Base-by-base conservation (phyloP, 768 basidiomycete species). In the Lactifluus pinguis region DNA sequence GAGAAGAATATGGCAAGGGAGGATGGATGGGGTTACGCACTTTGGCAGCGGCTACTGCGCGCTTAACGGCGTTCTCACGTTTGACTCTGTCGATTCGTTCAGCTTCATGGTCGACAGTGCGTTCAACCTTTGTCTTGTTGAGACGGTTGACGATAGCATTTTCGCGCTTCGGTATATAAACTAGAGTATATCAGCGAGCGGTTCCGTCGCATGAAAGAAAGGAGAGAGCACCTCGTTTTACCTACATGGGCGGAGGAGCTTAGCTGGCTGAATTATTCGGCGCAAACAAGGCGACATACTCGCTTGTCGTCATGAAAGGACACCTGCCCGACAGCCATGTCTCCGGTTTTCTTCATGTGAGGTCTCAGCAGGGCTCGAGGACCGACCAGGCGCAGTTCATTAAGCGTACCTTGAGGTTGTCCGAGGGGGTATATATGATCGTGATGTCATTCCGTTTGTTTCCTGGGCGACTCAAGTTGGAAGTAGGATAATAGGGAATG, bases 271-370 rank as follows among this genome's bases (percentile, higher is more conserved):
- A 39, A 30, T 39, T 15, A 30, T 44, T 53, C 47, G 45, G 53
- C 13, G 30, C 25, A 15, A 34, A 29, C 53, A 38, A 25, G 14
- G 17, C 25, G 32, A 47, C 79, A 42, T 64, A 92, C 92, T 74
- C 79, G 79, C 70, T 95, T 93, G 69, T 97, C 92, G 59, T 78
- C 89, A 66, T 98, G 90, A 72, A 99, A 98, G 0, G 92, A 89
- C 0, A 99, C 97, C 68, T 94, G 89, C 0, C 97, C 97, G 3
- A 95, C 86, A 3, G 92, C 94, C 93, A 97, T 98, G 69, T 95
- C 93, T 4, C 95, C 95, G 7, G 89, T 87, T 92, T 99, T 99
- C 91, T 95, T 68, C 10, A 15, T 49, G 19, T 2, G 51, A 52
- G 1, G 34, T 36, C 21, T 44, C 17, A 15, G 49, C 7, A 21